Conservation (phyloP, 176 grass and related monocot species). For the Carex pumila region DNA sequence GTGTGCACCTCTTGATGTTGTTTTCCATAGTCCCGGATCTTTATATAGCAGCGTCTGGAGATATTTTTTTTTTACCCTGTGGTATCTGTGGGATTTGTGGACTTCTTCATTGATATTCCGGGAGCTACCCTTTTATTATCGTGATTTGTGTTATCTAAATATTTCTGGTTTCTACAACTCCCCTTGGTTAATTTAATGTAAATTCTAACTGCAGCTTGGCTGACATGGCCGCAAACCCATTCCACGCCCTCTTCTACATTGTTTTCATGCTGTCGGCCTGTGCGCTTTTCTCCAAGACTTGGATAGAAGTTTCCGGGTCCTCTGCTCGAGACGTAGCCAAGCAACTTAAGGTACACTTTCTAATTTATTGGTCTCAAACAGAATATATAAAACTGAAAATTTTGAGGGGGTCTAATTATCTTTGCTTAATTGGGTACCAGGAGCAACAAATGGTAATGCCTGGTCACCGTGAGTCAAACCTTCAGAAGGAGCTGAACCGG, state of each 20-base stretch:
- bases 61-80: neutral
- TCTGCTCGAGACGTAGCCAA: conserved; percentile 88
- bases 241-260: conserved; percentile 85
- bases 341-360: conserved; percentile 70
- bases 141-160: neutral
- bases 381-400: neutral
- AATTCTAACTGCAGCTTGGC: conserved; percentile 44
- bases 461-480: conserved; percentile 82
- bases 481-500: conserved; percentile 88
- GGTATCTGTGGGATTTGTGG: neutral
- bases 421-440: conserved; percentile 21
- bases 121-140: neutral
- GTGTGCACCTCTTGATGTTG: neutral
- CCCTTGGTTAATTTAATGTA: neutral
- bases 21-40: neutral
- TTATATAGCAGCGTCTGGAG: neutral
- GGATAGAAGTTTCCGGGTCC: conserved; percentile 92
- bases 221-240: conserved; percentile 72
- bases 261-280: conserved; percentile 84
- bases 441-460: conserved; percentile 99
- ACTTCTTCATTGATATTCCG: neutral
- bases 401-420: neutral
- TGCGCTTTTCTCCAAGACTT: conserved; percentile 84
- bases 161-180: neutral
- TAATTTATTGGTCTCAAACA: neutral